Conservation (phyloP, 106 monocot species). For the Apostasia shenzhenica region DNA sequence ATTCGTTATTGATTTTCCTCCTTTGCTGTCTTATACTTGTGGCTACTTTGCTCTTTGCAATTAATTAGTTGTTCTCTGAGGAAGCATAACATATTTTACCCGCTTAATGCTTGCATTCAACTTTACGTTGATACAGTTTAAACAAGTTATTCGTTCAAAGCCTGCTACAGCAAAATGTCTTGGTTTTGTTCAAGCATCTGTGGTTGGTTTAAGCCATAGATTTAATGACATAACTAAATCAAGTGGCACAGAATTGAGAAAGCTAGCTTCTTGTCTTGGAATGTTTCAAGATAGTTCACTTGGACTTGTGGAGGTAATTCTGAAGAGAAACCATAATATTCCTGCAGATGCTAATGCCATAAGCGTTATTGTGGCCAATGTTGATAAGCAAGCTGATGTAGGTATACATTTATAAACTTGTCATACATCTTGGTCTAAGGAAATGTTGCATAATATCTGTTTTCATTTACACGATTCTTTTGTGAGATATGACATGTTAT, state of each 20-base stretch:
- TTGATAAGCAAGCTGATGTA: conserved; percentile 34
- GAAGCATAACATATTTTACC: neutral
- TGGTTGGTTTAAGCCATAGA: conserved; percentile 72
- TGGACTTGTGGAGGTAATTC: conserved; percentile 53
- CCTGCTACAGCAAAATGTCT: conserved; percentile 18
- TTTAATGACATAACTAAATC: conserved; percentile 41
- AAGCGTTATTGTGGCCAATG: conserved; percentile 49
- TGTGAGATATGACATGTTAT: neutral
- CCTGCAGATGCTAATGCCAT: conserved; percentile 86
- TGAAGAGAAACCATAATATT: conserved; percentile 60
- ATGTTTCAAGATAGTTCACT: conserved; percentile 30
- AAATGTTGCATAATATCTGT: neutral
- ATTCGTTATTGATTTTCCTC: neutral
- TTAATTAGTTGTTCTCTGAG: too few relatives aligned
- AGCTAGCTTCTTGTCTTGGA: conserved; percentile 42
- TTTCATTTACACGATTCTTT: too few relatives aligned
- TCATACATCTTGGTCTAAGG: too few relatives aligned
- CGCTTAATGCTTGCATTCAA: neutral
- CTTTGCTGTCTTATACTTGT: neutral
- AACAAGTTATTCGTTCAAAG: conserved; percentile 19
- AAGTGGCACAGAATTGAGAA: conserved; percentile 47
- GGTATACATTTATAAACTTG: conserved; percentile 23
- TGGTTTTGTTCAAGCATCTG: conserved; percentile 61
- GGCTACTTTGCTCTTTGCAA: too few relatives aligned
- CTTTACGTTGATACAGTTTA: conserved; percentile 18